Evolutionary conservation across 805 yeast species (phyloP).

Genomic region (Kodamaea fukazawae): DNA sequence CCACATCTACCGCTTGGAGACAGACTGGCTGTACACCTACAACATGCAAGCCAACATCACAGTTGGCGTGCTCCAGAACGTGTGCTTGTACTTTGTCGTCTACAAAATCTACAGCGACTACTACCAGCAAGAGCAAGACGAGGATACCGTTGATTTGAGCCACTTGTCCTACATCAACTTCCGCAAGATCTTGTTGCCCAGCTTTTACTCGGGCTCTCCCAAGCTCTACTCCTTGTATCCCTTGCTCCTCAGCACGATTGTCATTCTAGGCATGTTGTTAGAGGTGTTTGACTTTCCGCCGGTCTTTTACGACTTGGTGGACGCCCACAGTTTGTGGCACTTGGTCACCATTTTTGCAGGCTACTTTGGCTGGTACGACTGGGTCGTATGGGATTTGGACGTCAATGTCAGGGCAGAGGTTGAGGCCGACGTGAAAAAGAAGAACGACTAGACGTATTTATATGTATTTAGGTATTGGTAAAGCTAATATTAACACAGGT

Average conservation of each 20-base stretch:
- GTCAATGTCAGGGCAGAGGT: conserved; percentile 26
- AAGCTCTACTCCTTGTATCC: conserved; percentile 42
- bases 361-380: conserved; percentile 43
- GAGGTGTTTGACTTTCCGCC: conserved; percentile 91
- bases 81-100: conserved; percentile 25
- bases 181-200: conserved; percentile 23
- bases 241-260: conserved; percentile 35
- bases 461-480: neutral
- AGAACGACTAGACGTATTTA: conserved; percentile 2
- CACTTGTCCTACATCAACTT: conserved; percentile 29
- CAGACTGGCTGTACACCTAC: conserved; percentile 87
- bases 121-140: conserved; percentile 23
- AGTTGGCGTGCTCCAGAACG: conserved; percentile 75
- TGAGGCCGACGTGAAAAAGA: conserved; percentile 4
- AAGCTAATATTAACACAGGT: neutral
- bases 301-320: conserved; percentile 56
- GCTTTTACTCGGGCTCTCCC: conserved; percentile 33
- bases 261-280: conserved; percentile 76
- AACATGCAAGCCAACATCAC: conserved; percentile 88
- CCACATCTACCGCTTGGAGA: conserved; percentile 64
- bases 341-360: conserved; percentile 62
- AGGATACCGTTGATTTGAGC: conserved; percentile 13
- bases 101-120: conserved; percentile 31
- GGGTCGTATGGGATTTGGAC: conserved; percentile 43
- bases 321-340: conserved; percentile 96